These are phyloP conservation scores for Lithospermum erythrorhizon DNA, from an alignment of 257 asterid genomes.

Conservation along the genomic window DNA sequence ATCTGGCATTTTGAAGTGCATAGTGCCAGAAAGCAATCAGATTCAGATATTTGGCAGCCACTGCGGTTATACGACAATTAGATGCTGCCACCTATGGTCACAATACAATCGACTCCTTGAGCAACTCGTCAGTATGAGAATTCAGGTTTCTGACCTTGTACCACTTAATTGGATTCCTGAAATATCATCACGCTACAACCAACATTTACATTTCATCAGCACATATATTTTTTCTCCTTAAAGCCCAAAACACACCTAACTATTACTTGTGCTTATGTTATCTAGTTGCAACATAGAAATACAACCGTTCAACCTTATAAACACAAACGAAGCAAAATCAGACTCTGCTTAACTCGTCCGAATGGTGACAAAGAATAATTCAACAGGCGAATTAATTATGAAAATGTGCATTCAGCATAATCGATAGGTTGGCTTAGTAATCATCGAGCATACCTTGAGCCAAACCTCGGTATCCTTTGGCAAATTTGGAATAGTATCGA, in stretches of 20 bases:
- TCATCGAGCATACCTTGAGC: constrained; percentile 50
- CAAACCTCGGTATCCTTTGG: constrained; percentile 77
- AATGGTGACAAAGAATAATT: not conserved
- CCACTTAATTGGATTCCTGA: constrained; percentile 98
- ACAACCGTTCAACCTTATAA: not conserved
- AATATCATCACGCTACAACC: constrained; percentile 76
- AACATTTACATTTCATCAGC: not conserved
- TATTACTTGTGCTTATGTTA: not conserved
- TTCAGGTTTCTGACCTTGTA: constrained; percentile 93
- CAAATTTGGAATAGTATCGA: no score
- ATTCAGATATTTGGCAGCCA: constrained; percentile 83
- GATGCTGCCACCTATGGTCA: constrained; percentile 92
- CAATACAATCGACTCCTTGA: constrained; percentile 77
- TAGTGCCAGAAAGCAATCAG: constrained; percentile 73
- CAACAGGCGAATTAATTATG: not conserved
- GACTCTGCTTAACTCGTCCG: no score
- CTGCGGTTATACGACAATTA: constrained; percentile 98
- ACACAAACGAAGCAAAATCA: not conserved
- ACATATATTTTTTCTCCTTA: no score
- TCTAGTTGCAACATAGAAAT: not conserved
- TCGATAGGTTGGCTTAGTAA: not conserved
- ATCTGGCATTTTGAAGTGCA: constrained; percentile 87
- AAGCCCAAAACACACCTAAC: not conserved
- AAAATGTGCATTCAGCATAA: not conserved
- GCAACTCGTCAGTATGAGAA: constrained; percentile 91